A percentile compares a stretch with the other conserved stretches of the same genome.
Evolutionary conservation across 345 rosid genomes (phyloP).

Genomic region (Arabidopsis arenosa): DNA sequence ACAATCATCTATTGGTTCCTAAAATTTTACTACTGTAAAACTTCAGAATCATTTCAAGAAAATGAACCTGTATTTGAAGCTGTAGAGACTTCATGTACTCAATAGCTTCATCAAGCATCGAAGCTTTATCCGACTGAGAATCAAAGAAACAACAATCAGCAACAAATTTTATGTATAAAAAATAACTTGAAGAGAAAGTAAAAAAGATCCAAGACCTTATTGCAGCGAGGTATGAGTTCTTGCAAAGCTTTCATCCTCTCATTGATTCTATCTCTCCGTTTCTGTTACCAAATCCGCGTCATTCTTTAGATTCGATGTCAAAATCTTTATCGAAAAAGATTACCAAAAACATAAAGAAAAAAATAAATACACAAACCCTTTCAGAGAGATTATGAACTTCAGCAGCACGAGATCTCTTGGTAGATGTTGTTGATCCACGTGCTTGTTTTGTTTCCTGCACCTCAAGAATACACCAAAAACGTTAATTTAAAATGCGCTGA

Average conservation of each 20-base stretch:
- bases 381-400: conserved; percentile 97
- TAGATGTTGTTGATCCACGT: conserved; percentile 64
- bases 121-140: conserved; percentile 49
- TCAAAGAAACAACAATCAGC: conserved; percentile 1
- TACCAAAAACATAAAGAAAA: not conserved
- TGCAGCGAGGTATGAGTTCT: conserved; percentile 53
- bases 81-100: conserved; percentile 49
- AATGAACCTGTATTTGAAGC: conserved; percentile 45
- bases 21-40: not conserved
- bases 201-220: conserved; percentile 32
- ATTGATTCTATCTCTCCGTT: conserved; percentile 82
- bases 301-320: conserved; percentile 36
- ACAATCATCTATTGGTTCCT: not conserved
- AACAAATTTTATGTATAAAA: conserved; percentile 11
- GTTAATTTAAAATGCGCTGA: not conserved
- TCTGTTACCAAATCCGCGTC: conserved; percentile 55
- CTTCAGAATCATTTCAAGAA: not conserved
- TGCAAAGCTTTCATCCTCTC: conserved; percentile 82
- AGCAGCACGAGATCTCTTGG: conserved; percentile 88
- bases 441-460: conserved; percentile 54
- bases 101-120: conserved; percentile 50
- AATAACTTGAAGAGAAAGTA: conserved; percentile 3
- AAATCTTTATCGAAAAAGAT: not conserved
- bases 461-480: not conserved
- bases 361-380: conserved; percentile 58